Evolutionary conservation across 1,284 basidiomycete genomes (phyloP).

Genomic region (Anthracocystis walkeri): DNA sequence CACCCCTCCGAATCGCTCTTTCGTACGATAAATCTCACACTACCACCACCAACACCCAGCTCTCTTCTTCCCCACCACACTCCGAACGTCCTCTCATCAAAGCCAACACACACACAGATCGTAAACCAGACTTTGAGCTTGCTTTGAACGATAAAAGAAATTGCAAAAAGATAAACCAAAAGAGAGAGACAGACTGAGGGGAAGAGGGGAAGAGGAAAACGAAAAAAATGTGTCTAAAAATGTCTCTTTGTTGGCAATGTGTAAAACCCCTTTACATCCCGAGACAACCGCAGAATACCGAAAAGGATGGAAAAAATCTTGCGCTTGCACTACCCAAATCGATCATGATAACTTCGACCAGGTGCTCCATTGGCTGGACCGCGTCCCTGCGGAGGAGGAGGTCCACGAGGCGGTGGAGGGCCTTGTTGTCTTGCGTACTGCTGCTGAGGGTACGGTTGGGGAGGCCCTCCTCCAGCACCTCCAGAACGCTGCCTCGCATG

Average conservation of each 20-base stretch:
- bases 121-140: too few species aligned
- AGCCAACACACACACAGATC: background rate
- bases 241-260: too few species aligned
- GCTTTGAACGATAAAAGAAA: too few species aligned
- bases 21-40: conserved; percentile 13
- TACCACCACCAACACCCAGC: background rate
- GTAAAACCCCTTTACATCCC: too few species aligned
- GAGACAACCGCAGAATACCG: too few species aligned
- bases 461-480: conserved; percentile 5
- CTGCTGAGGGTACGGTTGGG: conserved; percentile 7
- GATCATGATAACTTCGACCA: conserved; percentile 39
- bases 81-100: background rate
- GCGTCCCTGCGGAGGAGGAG: too few species aligned
- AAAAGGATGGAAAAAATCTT: background rate
- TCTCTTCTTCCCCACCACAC: background rate
- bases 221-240: too few species aligned
- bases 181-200: too few species aligned
- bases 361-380: background rate
- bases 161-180: too few species aligned
- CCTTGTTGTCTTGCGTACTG: conserved; percentile 4
- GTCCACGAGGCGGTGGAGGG: background rate
- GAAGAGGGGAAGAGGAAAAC: too few species aligned
- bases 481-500: conserved; percentile 45
- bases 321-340: conserved; percentile 22
- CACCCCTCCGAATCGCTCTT: too few species aligned